A percentile compares a stretch with the other conserved stretches of the same genome.
Evolutionary conservation across 2,329 filamentous ascomycete species (phyloP).

Genomic region (Pseudocercospora fijiensis): DNA sequence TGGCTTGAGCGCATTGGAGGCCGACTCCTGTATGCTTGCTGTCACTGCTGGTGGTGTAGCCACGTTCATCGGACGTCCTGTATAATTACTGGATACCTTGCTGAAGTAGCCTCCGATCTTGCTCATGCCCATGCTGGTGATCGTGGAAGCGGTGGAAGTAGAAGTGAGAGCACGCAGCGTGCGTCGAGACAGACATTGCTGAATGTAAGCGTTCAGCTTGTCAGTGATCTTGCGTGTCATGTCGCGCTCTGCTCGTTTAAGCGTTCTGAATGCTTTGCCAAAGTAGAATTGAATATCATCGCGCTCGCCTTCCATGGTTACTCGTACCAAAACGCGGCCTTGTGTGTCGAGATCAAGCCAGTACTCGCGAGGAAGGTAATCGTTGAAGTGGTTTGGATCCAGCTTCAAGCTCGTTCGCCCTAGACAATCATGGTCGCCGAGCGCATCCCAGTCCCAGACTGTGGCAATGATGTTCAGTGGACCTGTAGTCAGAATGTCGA

Average conservation of each 20-base stretch:
- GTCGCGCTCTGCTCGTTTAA: constrained; percentile 93
- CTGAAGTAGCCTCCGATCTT: constrained; percentile 65
- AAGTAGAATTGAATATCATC: constrained; percentile 99
- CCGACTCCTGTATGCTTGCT: constrained; percentile 61
- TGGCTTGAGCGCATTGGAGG: constrained; percentile 77
- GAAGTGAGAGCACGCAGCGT: constrained; percentile 74
- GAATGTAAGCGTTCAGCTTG: constrained; percentile 95
- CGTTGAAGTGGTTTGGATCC: constrained; percentile 95
- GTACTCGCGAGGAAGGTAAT: constrained; percentile 93
- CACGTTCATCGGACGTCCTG: constrained; percentile 39
- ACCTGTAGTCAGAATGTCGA: constrained; percentile 90
- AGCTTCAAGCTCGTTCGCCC: constrained; percentile 95
- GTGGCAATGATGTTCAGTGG: constrained; percentile 94
- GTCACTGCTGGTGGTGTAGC: constrained; percentile 19
- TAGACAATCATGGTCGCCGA: constrained; percentile 96
- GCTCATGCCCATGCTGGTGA: constrained; percentile 62
- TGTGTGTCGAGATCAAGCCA: constrained; percentile 98
- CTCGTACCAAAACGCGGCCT: constrained; percentile 79
- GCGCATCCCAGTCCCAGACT: constrained; percentile 96
- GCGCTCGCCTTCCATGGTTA: constrained; percentile 97
- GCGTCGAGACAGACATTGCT: constrained; percentile 78
- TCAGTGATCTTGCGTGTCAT: constrained; percentile 98
- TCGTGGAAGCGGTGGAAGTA: constrained; percentile 33
- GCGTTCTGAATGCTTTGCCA: constrained; percentile 89
- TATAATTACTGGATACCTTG: constrained; percentile 35